Evolutionary conservation across 306 rosid species (phyloP).

Genomic region (Quillaja saponaria): DNA sequence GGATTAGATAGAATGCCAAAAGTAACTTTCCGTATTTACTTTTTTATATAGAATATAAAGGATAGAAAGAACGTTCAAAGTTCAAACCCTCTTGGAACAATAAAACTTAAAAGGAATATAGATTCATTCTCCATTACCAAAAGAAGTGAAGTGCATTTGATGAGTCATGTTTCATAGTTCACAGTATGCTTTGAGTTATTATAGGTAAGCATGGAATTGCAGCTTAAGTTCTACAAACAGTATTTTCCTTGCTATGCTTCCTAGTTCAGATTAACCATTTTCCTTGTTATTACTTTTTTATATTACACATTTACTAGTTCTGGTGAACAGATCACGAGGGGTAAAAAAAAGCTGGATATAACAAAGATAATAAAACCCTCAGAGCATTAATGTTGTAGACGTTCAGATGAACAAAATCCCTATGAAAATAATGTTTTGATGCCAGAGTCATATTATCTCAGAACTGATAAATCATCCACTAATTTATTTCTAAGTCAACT

Average conservation of each 20-base stretch:
- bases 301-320: background rate
- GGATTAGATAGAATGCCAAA: background rate
- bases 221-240: too few species aligned
- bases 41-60: background rate
- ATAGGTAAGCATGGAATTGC: too few species aligned
- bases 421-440: background rate
- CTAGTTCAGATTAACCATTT: background rate
- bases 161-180: background rate
- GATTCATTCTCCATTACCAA: slow-evolving; percentile 1
- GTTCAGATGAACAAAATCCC: background rate
- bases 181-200: background rate
- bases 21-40: slow-evolving; percentile 13
- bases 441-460: slow-evolving; percentile 3
- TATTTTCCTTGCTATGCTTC: too few species aligned
- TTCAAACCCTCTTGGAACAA: background rate
- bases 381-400: slow-evolving; percentile 5
- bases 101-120: slow-evolving; percentile 1
- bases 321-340: background rate
- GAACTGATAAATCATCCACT: background rate
- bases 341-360: background rate
- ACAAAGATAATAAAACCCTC: background rate
- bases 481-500: slow-evolving; percentile 5
- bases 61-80: slow-evolving; percentile 3
- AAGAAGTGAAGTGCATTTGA: slow-evolving; percentile 5
- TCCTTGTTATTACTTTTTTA: slow-evolving; percentile 5